Evolutionary conservation across 75 land plant genomes (phyloP), one percentile per base, ranked within the genome.

Genomic region (Gnetum montanum): DNA sequence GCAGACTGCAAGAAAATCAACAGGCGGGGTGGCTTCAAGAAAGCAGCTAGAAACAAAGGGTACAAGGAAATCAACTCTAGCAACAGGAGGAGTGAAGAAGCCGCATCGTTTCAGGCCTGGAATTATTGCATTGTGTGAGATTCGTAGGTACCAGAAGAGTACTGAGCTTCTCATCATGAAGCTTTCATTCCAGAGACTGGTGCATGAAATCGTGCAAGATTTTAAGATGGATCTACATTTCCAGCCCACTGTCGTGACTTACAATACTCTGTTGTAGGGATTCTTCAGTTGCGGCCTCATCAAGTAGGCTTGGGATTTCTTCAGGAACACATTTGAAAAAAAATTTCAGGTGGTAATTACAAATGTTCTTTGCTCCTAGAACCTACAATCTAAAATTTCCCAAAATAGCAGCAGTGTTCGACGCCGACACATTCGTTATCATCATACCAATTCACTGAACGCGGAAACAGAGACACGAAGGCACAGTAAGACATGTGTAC

Each of bases 41-140:
- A 60, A 60, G 66, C 66, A 60, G 48, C 66, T 60, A n/a, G 31
- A 27, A 25, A 64, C 66, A 4, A 65, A 65, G 72, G 45, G 43
- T 8, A 59, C 70, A 1, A 43, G 70, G 22, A 67, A 67, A 40
- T 68, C 73, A 6, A 60, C 70, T 0, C 70, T 71, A 3, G 49
- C 70, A 7, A 67, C 71, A 3, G 70, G 70, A 15, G 70, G 70
- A 35, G 43, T 48, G n/a, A 35, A 66, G 70, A 65, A 68, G 25
- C 44, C 31, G 43, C 43, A 41, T 18, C 13, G 1, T 3, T 41
- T 41, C 43, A 41, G n/a, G 43, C 43, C 43, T 4, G 28, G 71
- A 0, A 31, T 34, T 1, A 34, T 50, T 15, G 54, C 54, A 3
- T 34, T 50, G 18, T 37, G 57, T 11, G 61, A 45, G 64, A 34